Percentiles rank a stretch among this genome's conserved stretches.
phyloP scores from a whole-genome alignment of 768 basidiomycete genomes.

The Phaeolepiota aurea region DNA sequence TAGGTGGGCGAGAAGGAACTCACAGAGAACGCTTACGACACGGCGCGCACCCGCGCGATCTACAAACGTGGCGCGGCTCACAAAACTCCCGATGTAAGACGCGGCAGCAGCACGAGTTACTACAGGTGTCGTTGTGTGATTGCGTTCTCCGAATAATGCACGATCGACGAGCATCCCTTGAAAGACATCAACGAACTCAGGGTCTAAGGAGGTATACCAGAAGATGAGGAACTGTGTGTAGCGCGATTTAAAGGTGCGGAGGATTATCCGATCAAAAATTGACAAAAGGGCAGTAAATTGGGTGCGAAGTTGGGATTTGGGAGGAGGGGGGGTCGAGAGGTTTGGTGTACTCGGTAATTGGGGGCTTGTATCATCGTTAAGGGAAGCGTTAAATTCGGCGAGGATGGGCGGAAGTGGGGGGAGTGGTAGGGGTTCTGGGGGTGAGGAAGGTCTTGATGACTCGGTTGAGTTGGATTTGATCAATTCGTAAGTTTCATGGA shows the following conservation, averaged over 20 bases:
- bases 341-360: conserved; percentile 6
- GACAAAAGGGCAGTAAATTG: conserved; percentile 86
- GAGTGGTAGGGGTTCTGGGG: conserved; percentile 28
- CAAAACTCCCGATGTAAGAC: conserved; percentile 87
- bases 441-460: conserved; percentile 15
- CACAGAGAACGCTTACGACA: conserved; percentile 79
- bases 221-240: conserved; percentile 97
- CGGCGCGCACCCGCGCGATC: conserved; percentile 64
- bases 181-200: conserved; percentile 87
- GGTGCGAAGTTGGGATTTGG: conserved; percentile 33
- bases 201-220: conserved; percentile 87
- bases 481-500: conserved; percentile 38
- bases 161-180: conserved; percentile 91
- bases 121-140: conserved; percentile 34
- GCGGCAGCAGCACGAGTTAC: conserved; percentile 90
- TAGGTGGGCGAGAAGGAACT: conserved; percentile 71
- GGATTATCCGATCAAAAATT: conserved; percentile 89
- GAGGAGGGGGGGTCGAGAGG: conserved; percentile 11
- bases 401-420: conserved; percentile 15
- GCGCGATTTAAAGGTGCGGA: conserved; percentile 93
- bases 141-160: conserved; percentile 51
- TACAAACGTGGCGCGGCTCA: conserved; percentile 84
- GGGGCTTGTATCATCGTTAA: conserved; percentile 1
- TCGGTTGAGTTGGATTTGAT: conserved; percentile 11
- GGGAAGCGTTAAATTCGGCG: conserved; percentile 1